phyloP scores from a whole-genome alignment of 306 rosid genomes.

The Glycine tomentella region DNA sequence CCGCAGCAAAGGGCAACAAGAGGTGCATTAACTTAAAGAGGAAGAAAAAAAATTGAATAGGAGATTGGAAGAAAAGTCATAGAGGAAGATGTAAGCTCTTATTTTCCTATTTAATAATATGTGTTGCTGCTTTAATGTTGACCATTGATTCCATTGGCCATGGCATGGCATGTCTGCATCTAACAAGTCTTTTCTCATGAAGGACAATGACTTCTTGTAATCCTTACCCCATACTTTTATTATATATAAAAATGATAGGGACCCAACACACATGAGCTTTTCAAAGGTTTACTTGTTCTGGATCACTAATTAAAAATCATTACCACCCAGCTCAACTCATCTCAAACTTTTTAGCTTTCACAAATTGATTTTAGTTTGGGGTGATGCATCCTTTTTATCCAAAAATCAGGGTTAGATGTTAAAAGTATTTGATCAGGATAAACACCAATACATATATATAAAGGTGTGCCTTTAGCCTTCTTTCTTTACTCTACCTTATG shows the following conservation, averaged over 20 bases:
- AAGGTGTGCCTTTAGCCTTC: slow-evolving; percentile 24
- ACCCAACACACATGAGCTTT: slow-evolving; percentile 30
- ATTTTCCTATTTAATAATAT: slow-evolving; percentile 24
- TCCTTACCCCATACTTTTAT: slow-evolving; percentile 7
- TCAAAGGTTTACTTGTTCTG: slow-evolving; percentile 32
- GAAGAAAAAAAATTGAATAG: background rate
- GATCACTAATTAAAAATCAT: slow-evolving; percentile 54
- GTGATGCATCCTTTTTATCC: slow-evolving; percentile 27
- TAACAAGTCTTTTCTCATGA: slow-evolving; percentile 41
- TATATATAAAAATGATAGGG: slow-evolving; percentile 47
- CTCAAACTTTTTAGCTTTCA: slow-evolving; percentile 41
- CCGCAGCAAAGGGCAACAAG: slow-evolving; percentile 35
- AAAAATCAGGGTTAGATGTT: slow-evolving; percentile 21
- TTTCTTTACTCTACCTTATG: slow-evolving; percentile 38
- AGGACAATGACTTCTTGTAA: slow-evolving; percentile 42
- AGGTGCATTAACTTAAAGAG: slow-evolving; percentile 31
- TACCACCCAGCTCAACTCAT: background rate
- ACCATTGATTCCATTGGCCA: slow-evolving; percentile 43
- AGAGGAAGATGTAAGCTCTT: slow-evolving; percentile 18
- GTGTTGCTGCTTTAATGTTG: slow-evolving; percentile 45
- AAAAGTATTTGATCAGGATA: slow-evolving; percentile 39
- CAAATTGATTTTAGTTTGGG: background rate
- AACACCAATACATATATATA: slow-evolving; percentile 18
- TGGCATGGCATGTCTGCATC: slow-evolving; percentile 31
- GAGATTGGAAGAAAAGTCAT: slow-evolving; percentile 32